Base-by-base conservation (phyloP, 208 protist genomes). In the Leishmania braziliensis region DNA sequence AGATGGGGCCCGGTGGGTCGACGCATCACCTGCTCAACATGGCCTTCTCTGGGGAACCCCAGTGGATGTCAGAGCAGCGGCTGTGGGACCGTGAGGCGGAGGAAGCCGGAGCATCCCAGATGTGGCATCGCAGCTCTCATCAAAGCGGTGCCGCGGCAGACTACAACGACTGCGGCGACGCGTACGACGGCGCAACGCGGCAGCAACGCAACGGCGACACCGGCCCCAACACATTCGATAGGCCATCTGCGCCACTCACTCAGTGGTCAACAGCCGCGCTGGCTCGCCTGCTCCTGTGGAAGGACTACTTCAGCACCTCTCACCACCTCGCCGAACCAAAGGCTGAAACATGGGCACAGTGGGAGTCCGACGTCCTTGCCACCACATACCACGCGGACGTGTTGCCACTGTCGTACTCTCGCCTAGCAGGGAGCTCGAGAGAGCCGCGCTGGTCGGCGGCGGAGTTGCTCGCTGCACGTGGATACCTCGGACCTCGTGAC, bases 11-110 rank as follows among this genome's bases (percentile, higher is more conserved):
- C 18, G 83, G 84, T 60, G 85, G 84, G 1, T 39, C 85, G 8
- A 86, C 90, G 12, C 92, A 92, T 63, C 86, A 88, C 69, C 72
- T 96, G 36, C 83, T 96, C 63, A 86, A 80, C 58, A 88, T 95
- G 84, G 80, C 85, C 8, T 56, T 87, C 54, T 95, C 92, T 6
- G 92, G 88, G 0, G 63, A 83, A 73, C 89, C 92, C 36, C 73
- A 80, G 36, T 95, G 88, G 88, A 81, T 46, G 58, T 33, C 76
- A 46, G 71, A 72, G 77, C 70, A 54, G 18, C 84, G 77, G 29
- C 58, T 86, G 66, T 51, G 53, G 58, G 56, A 39, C 36, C 33
- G 36, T 16, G 36, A 33, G 20, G 81, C 12, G 53, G 74, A 79
- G 12, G 78, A 78, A 39, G 77, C 63, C 8, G 26, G 53, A 10